Conservation (phyloP, 164 flowering plant genomes). For the Vitis labrusca region DNA sequence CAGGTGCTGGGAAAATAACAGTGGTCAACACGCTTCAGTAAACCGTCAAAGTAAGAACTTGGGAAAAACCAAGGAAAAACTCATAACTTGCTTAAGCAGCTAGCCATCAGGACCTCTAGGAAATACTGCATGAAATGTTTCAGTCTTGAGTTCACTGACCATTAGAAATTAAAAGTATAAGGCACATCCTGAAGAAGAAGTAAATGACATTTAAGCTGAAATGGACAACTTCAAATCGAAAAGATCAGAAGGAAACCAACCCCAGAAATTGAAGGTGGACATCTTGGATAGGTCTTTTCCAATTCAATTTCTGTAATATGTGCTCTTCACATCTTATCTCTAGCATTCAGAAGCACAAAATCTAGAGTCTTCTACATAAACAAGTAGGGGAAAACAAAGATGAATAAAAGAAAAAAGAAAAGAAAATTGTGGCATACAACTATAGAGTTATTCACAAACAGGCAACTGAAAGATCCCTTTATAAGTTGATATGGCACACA, state of each 20-base stretch:
- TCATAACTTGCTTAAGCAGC: not conserved
- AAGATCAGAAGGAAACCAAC: slow-evolving; percentile 31
- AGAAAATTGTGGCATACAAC: too few relatives aligned
- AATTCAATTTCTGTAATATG: slow-evolving; percentile 57
- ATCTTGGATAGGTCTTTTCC: slow-evolving; percentile 56
- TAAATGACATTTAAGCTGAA: not conserved
- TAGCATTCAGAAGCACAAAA: slow-evolving; percentile 19
- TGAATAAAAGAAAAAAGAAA: too few relatives aligned
- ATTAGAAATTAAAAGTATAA: slow-evolving; percentile 49
- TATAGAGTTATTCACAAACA: too few relatives aligned
- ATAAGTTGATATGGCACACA: too few relatives aligned
- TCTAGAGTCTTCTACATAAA: too few relatives aligned
- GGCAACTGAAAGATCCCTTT: too few relatives aligned
- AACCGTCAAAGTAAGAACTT: not conserved
- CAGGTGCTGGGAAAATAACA: slow-evolving; percentile 46
- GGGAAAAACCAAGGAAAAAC: not conserved
- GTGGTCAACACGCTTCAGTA: not conserved
- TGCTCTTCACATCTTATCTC: slow-evolving; percentile 54
- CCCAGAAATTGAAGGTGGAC: slow-evolving; percentile 61
- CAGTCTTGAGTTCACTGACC: slow-evolving; percentile 56
- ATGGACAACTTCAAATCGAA: slow-evolving; percentile 4
- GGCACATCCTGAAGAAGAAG: slow-evolving; percentile 66
- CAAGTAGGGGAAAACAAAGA: too few relatives aligned
- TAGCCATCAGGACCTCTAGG: slow-evolving; percentile 35
- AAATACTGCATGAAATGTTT: slow-evolving; percentile 46